Percentiles rank a stretch among this genome's conserved stretches.
These are phyloP conservation scores for Panicum miliaceum DNA, from an alignment of 176 grass and related monocot genomes.

Conservation along the genomic window DNA sequence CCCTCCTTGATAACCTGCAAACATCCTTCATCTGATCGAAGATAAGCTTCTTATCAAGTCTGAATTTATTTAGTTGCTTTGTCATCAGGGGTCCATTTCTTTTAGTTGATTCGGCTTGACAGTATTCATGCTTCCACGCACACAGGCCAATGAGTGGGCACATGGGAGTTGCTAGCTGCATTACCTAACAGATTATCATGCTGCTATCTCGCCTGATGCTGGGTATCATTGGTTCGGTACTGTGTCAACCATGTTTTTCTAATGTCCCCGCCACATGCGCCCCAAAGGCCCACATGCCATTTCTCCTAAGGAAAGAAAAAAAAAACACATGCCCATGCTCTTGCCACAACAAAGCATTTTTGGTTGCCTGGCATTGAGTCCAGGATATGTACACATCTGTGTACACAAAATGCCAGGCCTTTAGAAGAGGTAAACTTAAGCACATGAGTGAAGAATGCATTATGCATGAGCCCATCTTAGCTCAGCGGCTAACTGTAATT, in stretches of 20 bases:
- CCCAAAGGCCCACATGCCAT: background rate
- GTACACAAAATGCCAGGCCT: background rate
- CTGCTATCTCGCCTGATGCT: slow-evolving; percentile 30
- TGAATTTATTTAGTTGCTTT: slow-evolving; percentile 10
- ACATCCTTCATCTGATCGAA: slow-evolving; percentile 15
- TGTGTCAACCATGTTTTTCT: background rate
- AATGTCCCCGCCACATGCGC: slow-evolving; percentile 6
- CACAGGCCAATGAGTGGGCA: slow-evolving; percentile 45
- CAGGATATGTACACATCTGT: background rate
- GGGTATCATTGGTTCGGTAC: slow-evolving; percentile 8
- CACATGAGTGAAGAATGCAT: background rate
- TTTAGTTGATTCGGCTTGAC: slow-evolving; percentile 35
- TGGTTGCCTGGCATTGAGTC: background rate
- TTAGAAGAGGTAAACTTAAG: background rate
- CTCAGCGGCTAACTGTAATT: background rate
- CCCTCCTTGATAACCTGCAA: slow-evolving; percentile 12
- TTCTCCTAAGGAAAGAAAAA: background rate
- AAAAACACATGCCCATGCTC: background rate
- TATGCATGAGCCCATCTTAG: background rate
- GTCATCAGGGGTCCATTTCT: background rate
- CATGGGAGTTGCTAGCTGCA: slow-evolving; percentile 44
- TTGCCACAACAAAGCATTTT: slow-evolving; percentile 27
- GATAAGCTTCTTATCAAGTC: slow-evolving; percentile 23
- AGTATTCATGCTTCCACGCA: slow-evolving; percentile 39
- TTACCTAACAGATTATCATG: slow-evolving; percentile 22